Percentiles rank a stretch among this genome's conserved stretches.
phyloP scores from a whole-genome alignment of 192 early-diverging fungal species.

The Linnemannia zychae region DNA sequence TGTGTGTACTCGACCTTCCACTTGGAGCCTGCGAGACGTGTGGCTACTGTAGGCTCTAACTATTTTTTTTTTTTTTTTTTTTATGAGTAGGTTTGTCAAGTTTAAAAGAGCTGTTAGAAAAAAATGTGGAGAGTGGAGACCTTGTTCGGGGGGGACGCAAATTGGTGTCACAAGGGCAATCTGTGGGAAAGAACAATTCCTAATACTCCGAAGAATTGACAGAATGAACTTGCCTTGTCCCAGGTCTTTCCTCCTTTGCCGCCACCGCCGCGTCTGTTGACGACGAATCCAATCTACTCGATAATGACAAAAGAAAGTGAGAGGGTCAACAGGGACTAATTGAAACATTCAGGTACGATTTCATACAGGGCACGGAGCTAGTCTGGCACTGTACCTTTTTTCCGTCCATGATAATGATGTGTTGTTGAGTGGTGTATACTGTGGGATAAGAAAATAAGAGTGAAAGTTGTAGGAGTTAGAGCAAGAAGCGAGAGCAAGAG shows the following conservation, averaged over 20 bases:
- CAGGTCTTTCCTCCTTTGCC: conserved; percentile 43
- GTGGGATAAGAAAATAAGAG: not conserved
- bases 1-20: conserved; percentile 52
- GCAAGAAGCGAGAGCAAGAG: not conserved
- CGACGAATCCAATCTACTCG: conserved; percentile 45
- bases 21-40: not conserved
- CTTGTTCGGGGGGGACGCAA: not conserved
- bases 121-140: not conserved
- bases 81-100: too few relatives aligned
- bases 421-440: not conserved
- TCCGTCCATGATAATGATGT: not conserved
- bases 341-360: not conserved
- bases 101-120: conserved; percentile 1
- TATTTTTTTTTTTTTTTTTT: too few relatives aligned
- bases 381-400: conserved; percentile 10
- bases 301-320: not conserved
- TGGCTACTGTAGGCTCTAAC: conserved; percentile 28
- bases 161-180: not conserved
- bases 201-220: not conserved
- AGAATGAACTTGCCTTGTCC: conserved; percentile 38
- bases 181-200: not conserved
- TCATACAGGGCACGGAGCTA: not conserved
- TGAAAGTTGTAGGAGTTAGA: not conserved
- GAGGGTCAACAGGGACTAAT: too few relatives aligned
- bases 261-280: conserved; percentile 51